These are phyloP conservation scores for Chrysopogon serrulatus DNA, from an alignment of 176 grass and related monocot genomes.

Conservation along the genomic window DNA sequence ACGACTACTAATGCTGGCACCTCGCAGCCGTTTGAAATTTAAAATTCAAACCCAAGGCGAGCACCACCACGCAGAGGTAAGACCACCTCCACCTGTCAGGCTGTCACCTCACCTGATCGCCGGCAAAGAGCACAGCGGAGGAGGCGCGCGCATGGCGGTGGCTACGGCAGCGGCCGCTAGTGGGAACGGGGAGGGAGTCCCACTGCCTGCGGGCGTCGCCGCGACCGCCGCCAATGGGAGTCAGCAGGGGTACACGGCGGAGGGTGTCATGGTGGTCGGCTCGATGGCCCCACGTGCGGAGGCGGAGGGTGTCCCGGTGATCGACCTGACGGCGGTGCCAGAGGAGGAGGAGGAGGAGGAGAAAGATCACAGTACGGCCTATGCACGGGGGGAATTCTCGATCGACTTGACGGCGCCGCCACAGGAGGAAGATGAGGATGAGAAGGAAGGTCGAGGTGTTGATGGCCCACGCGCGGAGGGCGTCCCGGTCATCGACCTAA, in stretches of 20 bases:
- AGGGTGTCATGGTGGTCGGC: neutral
- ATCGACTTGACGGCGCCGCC: neutral
- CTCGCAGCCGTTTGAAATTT: neutral
- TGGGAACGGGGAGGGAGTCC: neutral
- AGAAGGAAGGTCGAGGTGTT: neutral
- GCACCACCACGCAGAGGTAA: neutral
- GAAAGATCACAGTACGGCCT: neutral
- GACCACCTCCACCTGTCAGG: neutral
- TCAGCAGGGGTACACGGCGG: neutral
- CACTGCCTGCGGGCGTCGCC: neutral
- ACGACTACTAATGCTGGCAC: neutral
- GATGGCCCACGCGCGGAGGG: neutral
- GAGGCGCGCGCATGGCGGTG: neutral
- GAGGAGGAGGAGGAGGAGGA: neutral
- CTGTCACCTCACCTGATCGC: neutral
- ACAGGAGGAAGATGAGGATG: neutral
- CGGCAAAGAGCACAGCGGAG: neutral
- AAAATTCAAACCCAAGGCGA: neutral
- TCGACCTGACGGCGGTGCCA: neutral
- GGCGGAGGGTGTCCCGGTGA: neutral
- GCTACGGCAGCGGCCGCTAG: neutral
- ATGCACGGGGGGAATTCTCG: neutral
- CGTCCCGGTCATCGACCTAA: neutral
- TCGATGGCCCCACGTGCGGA: neutral
- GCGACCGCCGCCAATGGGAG: neutral